A percentile compares a stretch with the other conserved stretches of the same genome.
phyloP scores from a whole-genome alignment of 202 grass and related monocot genomes.

The Cymbopogon flexuosus region DNA sequence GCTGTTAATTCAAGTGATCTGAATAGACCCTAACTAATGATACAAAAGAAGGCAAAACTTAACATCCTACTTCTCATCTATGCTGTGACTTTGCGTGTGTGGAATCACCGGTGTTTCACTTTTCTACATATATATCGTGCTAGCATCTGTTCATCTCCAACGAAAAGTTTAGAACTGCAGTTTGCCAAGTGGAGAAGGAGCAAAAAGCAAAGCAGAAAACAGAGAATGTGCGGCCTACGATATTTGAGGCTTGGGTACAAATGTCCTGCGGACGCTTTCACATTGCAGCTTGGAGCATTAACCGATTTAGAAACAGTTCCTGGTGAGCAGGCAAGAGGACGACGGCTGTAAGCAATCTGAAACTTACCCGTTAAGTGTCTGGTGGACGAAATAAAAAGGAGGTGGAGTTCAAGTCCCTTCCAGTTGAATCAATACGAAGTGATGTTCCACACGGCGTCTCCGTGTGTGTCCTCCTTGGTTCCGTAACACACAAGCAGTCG shows the following conservation, averaged over 20 bases:
- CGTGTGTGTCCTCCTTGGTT: background rate
- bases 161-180: background rate
- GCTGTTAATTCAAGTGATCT: no score
- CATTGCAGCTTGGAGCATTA: background rate
- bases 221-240: background rate
- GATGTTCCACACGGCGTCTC: conserved; percentile 30
- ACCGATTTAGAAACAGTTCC: background rate
- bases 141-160: background rate
- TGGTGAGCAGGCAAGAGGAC: background rate
- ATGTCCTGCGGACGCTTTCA: background rate
- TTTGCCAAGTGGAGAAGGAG: background rate
- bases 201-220: background rate
- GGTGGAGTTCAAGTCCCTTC: background rate
- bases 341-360: conserved; percentile 4
- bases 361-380: conserved; percentile 18
- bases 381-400: background rate
- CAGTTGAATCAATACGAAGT: conserved; percentile 5
- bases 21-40: no score
- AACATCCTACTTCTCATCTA: background rate
- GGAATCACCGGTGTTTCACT: background rate
- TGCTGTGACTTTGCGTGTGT: background rate
- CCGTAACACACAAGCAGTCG: background rate
- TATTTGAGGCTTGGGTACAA: background rate
- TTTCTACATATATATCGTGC: background rate
- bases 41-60: no score